phyloP scores from a whole-genome alignment of 352 stramenopile genomes.

The Discostella stelligera region DNA sequence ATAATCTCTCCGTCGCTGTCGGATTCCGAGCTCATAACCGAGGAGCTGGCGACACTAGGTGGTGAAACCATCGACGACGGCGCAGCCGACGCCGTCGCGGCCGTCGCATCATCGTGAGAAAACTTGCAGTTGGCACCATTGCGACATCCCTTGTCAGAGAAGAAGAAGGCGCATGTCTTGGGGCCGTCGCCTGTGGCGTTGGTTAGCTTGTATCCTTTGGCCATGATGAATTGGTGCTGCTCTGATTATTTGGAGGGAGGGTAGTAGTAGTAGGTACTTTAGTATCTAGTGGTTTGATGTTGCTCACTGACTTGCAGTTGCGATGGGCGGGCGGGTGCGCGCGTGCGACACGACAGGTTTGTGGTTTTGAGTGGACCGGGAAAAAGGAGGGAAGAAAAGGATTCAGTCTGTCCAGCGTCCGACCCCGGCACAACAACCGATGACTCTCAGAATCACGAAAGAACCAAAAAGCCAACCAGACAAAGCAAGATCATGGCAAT shows the following conservation, averaged over 20 bases:
- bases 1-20: conserved; percentile 51
- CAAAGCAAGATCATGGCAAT: too few species aligned
- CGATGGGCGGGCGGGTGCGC: too few species aligned
- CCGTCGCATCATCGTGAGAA: conserved; percentile 51
- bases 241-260: too few species aligned
- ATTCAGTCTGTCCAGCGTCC: neutral
- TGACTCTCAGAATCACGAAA: too few species aligned
- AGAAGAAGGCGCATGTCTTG: conserved; percentile 81
- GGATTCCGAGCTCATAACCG: conserved; percentile 70
- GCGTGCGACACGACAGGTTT: too few species aligned
- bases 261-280: too few species aligned
- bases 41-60: conserved; percentile 39
- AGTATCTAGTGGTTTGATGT: neutral
- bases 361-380: neutral
- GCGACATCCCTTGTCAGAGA: conserved; percentile 73
- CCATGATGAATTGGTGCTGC: conserved; percentile 27
- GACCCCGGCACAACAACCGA: too few species aligned
- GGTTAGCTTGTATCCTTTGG: conserved; percentile 77
- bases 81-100: neutral
- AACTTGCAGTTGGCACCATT: conserved; percentile 84
- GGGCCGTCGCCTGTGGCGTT: conserved; percentile 34
- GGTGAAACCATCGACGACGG: neutral
- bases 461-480: too few species aligned
- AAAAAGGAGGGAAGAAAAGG: neutral
- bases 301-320: too few species aligned